phyloP scores from a whole-genome alignment of 371 early-diverging fungal species.

The Lichtheimia hyalospora region DNA sequence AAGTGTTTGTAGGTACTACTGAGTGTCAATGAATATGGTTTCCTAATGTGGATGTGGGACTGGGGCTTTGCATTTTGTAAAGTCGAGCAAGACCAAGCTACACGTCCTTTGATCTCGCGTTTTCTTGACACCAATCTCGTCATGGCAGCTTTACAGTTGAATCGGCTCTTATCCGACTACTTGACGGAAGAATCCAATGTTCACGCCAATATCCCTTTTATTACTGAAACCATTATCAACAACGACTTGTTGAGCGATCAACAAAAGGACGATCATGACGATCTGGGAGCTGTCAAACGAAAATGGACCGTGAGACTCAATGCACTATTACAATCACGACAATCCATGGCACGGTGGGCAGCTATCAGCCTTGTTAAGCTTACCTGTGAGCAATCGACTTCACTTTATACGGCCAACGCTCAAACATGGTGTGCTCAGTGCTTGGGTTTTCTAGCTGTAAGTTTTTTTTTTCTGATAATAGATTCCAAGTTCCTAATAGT shows the following conservation, averaged over 20 bases:
- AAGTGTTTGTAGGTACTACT: no score
- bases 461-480: background rate
- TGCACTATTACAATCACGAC: constrained; percentile 58
- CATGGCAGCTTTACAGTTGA: background rate
- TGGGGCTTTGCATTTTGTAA: no score
- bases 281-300: constrained; percentile 29
- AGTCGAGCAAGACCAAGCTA: no score
- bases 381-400: constrained; percentile 53
- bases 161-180: constrained; percentile 15
- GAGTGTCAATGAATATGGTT: no score
- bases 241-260: constrained; percentile 42
- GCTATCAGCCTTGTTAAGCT: constrained; percentile 50
- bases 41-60: no score
- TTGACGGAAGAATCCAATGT: constrained; percentile 24
- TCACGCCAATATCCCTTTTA: constrained; percentile 38
- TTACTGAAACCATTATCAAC: constrained; percentile 46
- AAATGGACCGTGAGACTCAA: constrained; percentile 62
- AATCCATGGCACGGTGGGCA: constrained; percentile 53
- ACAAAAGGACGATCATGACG: constrained; percentile 13
- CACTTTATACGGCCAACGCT: constrained; percentile 40
- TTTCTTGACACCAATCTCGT: background rate
- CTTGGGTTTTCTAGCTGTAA: constrained; percentile 38
- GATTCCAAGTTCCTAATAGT: background rate
- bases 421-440: constrained; percentile 43
- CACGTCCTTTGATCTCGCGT: no score